These are phyloP conservation scores for Leptodontidium sp. DNA, from an alignment of 2,329 filamentous ascomycete species.

Conservation along the genomic window DNA sequence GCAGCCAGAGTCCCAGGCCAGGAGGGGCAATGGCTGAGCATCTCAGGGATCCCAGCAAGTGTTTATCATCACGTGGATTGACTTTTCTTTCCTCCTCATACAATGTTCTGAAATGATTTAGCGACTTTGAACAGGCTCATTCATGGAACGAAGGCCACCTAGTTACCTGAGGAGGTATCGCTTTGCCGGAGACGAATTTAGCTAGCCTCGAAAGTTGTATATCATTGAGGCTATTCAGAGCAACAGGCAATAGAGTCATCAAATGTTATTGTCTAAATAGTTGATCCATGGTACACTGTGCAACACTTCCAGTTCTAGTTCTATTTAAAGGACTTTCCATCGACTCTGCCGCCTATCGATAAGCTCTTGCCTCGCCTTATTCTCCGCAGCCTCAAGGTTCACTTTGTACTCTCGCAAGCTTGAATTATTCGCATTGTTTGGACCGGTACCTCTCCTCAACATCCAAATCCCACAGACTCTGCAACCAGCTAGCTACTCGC, in stretches of 20 bases:
- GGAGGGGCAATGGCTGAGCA: slow-evolving; percentile 27
- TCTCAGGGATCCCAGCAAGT: slow-evolving; percentile 11
- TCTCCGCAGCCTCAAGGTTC: slow-evolving; percentile 2
- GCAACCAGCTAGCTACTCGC: background rate
- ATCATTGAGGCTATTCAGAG: slow-evolving; percentile 18
- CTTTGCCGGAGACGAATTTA: too few relatives aligned
- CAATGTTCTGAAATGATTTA: too few relatives aligned
- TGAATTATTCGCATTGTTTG: background rate
- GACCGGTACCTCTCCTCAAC: background rate
- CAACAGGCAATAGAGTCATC: background rate
- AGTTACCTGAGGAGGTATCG: too few relatives aligned
- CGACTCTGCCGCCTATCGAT: slow-evolving; percentile 15
- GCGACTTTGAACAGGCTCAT: too few relatives aligned
- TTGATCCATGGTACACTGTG: background rate
- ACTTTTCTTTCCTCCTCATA: background rate
- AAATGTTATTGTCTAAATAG: background rate
- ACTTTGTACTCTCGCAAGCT: background rate
- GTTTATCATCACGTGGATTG: slow-evolving; percentile 20
- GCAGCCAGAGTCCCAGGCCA: slow-evolving; percentile 7
- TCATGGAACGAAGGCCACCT: too few relatives aligned
- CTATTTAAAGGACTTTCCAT: background rate
- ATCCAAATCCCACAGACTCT: background rate
- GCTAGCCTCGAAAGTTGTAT: too few relatives aligned
- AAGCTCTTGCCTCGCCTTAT: slow-evolving; percentile 12
- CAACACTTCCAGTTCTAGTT: background rate